phyloP scores from a whole-genome alignment of 1,139 yeast species.

The Fermentozyma sake region DNA sequence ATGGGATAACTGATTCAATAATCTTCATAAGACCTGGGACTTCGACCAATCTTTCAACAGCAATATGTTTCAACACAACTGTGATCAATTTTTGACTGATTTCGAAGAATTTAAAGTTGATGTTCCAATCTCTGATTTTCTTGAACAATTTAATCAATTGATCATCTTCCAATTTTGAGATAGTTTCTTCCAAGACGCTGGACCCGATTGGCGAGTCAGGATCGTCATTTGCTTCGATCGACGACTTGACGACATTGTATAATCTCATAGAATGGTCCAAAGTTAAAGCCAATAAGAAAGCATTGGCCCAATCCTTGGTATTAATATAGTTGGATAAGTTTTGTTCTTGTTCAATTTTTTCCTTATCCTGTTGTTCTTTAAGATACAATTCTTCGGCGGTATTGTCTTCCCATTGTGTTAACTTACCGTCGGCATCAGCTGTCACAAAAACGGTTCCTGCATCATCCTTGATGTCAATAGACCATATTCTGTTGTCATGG shows the following conservation, averaged over 20 bases:
- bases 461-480: conserved; percentile 60
- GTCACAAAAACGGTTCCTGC: conserved; percentile 71
- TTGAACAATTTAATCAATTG: conserved; percentile 59
- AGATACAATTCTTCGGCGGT: conserved; percentile 55
- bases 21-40: conserved; percentile 64
- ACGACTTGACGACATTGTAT: conserved; percentile 61
- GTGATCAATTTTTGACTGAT: conserved; percentile 74
- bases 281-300: conserved; percentile 79
- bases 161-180: conserved; percentile 53
- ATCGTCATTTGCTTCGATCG: conserved; percentile 40
- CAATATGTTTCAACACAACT: conserved; percentile 54
- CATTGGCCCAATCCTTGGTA: conserved; percentile 78
- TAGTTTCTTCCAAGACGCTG: conserved; percentile 58
- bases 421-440: conserved; percentile 94
- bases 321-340: conserved; percentile 68
- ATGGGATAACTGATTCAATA: conserved; percentile 76
- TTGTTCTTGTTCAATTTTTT: conserved; percentile 82
- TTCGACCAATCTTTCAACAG: conserved; percentile 52
- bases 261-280: conserved; percentile 84
- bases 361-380: conserved; percentile 47
- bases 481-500: conserved; percentile 95
- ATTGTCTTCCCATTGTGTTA: conserved; percentile 84
- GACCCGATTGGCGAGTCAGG: conserved; percentile 55
- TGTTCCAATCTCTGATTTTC: conserved; percentile 91
- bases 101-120: conserved; percentile 75